phyloP scores from a whole-genome alignment of 305 asterid species.

The Salvia sclarea region DNA sequence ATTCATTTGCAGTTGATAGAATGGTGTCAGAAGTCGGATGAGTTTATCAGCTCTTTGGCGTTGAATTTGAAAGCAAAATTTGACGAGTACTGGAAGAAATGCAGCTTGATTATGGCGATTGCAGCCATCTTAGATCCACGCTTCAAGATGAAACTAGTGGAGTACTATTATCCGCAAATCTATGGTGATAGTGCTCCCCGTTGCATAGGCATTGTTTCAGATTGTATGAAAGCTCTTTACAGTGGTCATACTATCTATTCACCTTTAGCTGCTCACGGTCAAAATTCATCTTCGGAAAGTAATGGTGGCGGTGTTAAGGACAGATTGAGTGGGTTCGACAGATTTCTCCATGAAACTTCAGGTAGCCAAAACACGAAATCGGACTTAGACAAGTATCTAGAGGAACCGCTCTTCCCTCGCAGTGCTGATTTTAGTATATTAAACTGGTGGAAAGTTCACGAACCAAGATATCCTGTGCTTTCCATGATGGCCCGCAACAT shows the following conservation, averaged over 20 bases:
- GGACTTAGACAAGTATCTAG: conserved; percentile 88
- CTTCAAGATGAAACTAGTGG: conserved; percentile 84
- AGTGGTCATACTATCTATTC: conserved; percentile 70
- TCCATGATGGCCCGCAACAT: conserved; percentile 92
- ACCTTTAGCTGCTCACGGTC: conserved; percentile 66
- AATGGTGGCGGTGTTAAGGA: conserved; percentile 52
- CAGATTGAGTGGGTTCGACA: conserved; percentile 75
- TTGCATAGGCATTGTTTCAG: conserved; percentile 73
- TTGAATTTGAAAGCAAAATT: conserved; percentile 73
- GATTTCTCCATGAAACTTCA: conserved; percentile 67
- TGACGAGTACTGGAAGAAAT: conserved; percentile 93
- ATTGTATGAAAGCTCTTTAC: conserved; percentile 84
- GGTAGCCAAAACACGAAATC: conserved; percentile 58
- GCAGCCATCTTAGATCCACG: conserved; percentile 91
- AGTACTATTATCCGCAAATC: conserved; percentile 81
- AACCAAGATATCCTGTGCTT: conserved; percentile 79
- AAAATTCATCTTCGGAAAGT: conserved; percentile 47
- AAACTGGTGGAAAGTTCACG: conserved; percentile 96
- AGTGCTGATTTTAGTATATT: conserved; percentile 69
- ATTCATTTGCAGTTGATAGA: conserved; percentile 79
- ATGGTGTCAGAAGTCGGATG: conserved; percentile 92
- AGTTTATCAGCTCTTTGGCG: conserved; percentile 76
- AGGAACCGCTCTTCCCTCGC: conserved; percentile 83
- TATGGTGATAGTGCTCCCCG: conserved; percentile 64
- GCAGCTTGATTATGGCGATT: conserved; percentile 94